A percentile compares a stretch with the other conserved stretches of the same genome.
Conservation (phyloP, 768 basidiomycete species). For the Amanita pseudoporphyria region DNA sequence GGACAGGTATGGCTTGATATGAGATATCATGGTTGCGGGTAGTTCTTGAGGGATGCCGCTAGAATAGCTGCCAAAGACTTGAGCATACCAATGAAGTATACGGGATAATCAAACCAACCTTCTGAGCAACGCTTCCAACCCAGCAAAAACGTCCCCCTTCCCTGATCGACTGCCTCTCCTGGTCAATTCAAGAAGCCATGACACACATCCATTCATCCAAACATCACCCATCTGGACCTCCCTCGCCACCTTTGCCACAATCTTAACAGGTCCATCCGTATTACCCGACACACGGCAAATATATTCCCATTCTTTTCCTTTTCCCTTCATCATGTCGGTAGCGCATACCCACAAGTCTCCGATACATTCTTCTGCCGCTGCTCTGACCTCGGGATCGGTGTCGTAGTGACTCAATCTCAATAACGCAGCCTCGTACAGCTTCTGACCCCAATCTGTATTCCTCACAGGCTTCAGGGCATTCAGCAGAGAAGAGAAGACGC, state of each 20-base stretch:
- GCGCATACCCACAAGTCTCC: constrained; percentile 87
- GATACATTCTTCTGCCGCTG: constrained; percentile 71
- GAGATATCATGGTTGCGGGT: constrained; percentile 53
- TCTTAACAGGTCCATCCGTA: constrained; percentile 67
- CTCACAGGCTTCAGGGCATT: constrained; percentile 65
- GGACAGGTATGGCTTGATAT: constrained; percentile 68
- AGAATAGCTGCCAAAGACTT: constrained; percentile 21
- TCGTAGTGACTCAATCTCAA: constrained; percentile 65
- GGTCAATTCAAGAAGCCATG: constrained; percentile 67
- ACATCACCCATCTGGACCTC: constrained; percentile 60
- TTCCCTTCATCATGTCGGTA: constrained; percentile 55
- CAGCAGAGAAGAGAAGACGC: constrained; percentile 76
- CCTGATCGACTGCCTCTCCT: constrained; percentile 72
- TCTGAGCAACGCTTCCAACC: constrained; percentile 61
- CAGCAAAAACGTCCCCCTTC: constrained; percentile 72
- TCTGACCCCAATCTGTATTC: constrained; percentile 54
- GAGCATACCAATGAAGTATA: background rate
- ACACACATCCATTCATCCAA: constrained; percentile 77
- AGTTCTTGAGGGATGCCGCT: constrained; percentile 45
- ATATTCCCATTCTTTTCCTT: constrained; percentile 72
- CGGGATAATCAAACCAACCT: constrained; percentile 34
- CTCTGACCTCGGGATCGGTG: constrained; percentile 87
- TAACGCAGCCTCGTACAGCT: constrained; percentile 68
- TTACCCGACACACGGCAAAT: constrained; percentile 65
- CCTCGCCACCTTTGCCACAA: constrained; percentile 72